Percentiles rank a stretch among this genome's conserved stretches.
phyloP scores from a whole-genome alignment of 345 rosid genomes.

The Camelina laxa region DNA sequence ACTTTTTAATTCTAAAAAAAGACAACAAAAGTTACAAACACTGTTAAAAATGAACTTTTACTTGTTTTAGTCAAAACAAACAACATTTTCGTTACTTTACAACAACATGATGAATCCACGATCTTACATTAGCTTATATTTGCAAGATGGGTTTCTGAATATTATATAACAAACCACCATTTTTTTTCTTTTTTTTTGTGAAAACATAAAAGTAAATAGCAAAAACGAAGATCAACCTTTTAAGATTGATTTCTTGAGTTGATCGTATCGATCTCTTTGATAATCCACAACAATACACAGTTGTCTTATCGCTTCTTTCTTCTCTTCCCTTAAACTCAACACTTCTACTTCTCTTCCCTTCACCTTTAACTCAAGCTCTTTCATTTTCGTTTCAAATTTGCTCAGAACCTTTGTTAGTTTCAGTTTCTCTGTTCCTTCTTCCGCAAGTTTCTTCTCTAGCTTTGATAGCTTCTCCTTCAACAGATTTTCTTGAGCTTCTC shows the following conservation, averaged over 20 bases:
- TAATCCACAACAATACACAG: slow-evolving; percentile 83
- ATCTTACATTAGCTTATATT: not conserved
- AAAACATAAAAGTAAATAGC: too few relatives aligned
- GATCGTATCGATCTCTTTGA: slow-evolving; percentile 64
- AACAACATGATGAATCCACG: slow-evolving; percentile 5
- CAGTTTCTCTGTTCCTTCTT: slow-evolving; percentile 52
- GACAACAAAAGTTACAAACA: too few relatives aligned
- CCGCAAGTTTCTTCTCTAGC: slow-evolving; percentile 50
- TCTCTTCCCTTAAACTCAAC: slow-evolving; percentile 68
- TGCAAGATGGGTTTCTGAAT: too few relatives aligned
- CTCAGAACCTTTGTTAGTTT: slow-evolving; percentile 37
- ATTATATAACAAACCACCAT: too few relatives aligned
- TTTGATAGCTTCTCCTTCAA: slow-evolving; percentile 50
- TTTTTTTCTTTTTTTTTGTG: too few relatives aligned
- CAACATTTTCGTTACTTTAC: not conserved
- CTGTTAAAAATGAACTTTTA: not conserved
- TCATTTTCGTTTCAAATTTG: slow-evolving; percentile 48
- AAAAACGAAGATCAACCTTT: slow-evolving; percentile 15
- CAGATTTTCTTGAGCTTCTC: slow-evolving; percentile 49
- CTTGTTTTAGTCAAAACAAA: not conserved
- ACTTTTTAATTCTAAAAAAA: not conserved
- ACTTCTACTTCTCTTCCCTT: slow-evolving; percentile 54
- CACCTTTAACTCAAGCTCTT: slow-evolving; percentile 52
- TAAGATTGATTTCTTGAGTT: slow-evolving; percentile 58
- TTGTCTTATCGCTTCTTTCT: slow-evolving; percentile 95